These are phyloP conservation scores for Punica granatum DNA, from an alignment of 345 rosid genomes.

Conservation along the genomic window DNA sequence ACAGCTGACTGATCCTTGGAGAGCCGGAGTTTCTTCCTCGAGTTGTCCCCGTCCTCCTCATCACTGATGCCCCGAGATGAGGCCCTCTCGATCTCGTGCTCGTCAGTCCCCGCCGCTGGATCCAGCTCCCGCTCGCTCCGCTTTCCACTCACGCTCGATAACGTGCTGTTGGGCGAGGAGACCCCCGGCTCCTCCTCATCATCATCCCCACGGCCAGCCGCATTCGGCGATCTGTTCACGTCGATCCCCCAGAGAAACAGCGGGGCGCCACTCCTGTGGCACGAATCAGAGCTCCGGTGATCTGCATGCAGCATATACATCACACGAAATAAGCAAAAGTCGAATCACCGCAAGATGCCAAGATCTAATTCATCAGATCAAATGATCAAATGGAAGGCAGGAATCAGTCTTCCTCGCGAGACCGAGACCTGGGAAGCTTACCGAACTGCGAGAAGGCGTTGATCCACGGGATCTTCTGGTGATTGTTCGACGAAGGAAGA, in stretches of 20 bases:
- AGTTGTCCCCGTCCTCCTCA: slow-evolving; percentile 86
- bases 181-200: slow-evolving; percentile 82
- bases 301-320: slow-evolving; percentile 41
- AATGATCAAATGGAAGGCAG: too few species aligned
- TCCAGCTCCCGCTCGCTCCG: slow-evolving; percentile 74
- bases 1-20: slow-evolving; percentile 91
- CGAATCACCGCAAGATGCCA: background rate
- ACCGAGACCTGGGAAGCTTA: background rate
- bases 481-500: slow-evolving; percentile 20
- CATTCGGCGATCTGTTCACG: slow-evolving; percentile 73
- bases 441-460: slow-evolving; percentile 8
- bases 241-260: slow-evolving; percentile 70
- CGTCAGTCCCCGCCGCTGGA: slow-evolving; percentile 44
- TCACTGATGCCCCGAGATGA: slow-evolving; percentile 77
- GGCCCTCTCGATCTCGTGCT: slow-evolving; percentile 52
- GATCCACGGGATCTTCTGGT: slow-evolving; percentile 49
- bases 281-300: slow-evolving; percentile 40
- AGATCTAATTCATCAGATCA: background rate
- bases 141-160: slow-evolving; percentile 86
- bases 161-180: slow-evolving; percentile 91
- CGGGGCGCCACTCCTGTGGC: slow-evolving; percentile 34
- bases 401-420: background rate
- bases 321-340: background rate
- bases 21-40: slow-evolving; percentile 87
- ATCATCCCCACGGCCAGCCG: slow-evolving; percentile 65